Conservation (phyloP, 352 stramenopile species). For the Pythium graminicola region DNA sequence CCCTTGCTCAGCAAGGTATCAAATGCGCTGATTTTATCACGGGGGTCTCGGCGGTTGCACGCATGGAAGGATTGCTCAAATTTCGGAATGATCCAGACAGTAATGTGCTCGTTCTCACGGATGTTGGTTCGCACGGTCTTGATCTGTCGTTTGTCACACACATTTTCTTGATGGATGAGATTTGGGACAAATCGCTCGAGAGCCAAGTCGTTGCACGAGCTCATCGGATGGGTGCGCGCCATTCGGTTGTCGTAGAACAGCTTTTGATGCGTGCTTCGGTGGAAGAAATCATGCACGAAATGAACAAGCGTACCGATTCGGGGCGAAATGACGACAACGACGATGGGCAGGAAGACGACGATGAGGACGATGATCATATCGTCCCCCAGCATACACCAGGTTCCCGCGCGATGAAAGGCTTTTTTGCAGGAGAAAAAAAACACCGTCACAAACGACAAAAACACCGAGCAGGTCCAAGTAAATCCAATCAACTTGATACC, state of each 20-base stretch:
- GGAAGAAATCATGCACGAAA: neutral
- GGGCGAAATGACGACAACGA: neutral
- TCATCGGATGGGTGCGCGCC: conserved; percentile 93
- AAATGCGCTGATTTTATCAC: conserved; percentile 59
- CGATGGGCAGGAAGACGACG: neutral
- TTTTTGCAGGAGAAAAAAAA: too few species aligned
- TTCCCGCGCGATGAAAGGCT: too few species aligned
- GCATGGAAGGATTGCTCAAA: conserved; percentile 45
- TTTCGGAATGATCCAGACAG: conserved; percentile 61
- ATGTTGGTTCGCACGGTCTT: conserved; percentile 93
- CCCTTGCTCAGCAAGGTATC: conserved; percentile 64
- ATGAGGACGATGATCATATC: neutral
- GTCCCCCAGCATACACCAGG: too few species aligned
- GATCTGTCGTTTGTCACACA: conserved; percentile 98
- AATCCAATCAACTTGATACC: too few species aligned
- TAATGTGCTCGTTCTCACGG: conserved; percentile 91
- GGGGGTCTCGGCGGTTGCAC: conserved; percentile 30
- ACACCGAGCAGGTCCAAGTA: too few species aligned
- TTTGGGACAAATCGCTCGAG: conserved; percentile 94
- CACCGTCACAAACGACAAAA: too few species aligned
- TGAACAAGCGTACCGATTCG: neutral
- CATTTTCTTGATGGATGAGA: conserved; percentile 96
- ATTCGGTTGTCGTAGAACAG: conserved; percentile 90
- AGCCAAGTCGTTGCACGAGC: conserved; percentile 94
- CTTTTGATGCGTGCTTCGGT: neutral